Base-by-base conservation (phyloP, 176 grass and related monocot genomes). In the Aegilops bicornis region DNA sequence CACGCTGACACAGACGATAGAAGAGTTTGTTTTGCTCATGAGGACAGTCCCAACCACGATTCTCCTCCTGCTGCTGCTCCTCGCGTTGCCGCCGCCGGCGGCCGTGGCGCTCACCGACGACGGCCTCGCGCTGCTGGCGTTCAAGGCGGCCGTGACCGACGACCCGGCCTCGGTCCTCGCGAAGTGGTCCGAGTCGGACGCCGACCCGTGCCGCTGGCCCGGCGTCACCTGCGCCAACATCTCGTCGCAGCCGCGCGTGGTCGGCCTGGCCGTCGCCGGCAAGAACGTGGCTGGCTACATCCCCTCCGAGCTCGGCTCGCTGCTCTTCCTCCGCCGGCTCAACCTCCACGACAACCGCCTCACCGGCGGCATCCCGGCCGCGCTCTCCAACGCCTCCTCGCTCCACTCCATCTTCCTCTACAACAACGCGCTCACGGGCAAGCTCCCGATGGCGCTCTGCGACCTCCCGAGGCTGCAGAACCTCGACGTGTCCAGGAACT, bases 281-380 rank as follows among this genome's bases (percentile, higher is more conserved):
- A 96, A 91, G 87, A 98, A 98, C 86, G 56, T 98, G 48, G 89
- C 97, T 8, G 97, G 97, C 0, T 94, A 96, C 83, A 91, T 98
- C 78, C 97, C 97, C 0, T 94, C 97, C 0, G 94, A 96, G 89
- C 83, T 98, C 42, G 97, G 97, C 10, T 86, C 88, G 6, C 87
- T 98, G 29, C 87, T 92, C 7, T 98, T 98, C 82, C 93, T 98
- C 84, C 97, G 97, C 29, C 88, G 97, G 10, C 91, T 98, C 25
- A 98, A 90, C 82, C 90, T 98, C 10, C 97, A 98, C 19, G 92
- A 83, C 10, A 98, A 98, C 82, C 92, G 91, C 22, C 90, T 98
- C 12, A 14, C 86, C 0, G 89, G 97, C n/a, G 43, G 16, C 72
- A 64, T 98, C 54, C 94, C 97, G 0, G 48, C 88, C 0, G 79